These are phyloP conservation scores for Populus hybrid DNA, from an alignment of 441 rosid species.

Conservation along the genomic window DNA sequence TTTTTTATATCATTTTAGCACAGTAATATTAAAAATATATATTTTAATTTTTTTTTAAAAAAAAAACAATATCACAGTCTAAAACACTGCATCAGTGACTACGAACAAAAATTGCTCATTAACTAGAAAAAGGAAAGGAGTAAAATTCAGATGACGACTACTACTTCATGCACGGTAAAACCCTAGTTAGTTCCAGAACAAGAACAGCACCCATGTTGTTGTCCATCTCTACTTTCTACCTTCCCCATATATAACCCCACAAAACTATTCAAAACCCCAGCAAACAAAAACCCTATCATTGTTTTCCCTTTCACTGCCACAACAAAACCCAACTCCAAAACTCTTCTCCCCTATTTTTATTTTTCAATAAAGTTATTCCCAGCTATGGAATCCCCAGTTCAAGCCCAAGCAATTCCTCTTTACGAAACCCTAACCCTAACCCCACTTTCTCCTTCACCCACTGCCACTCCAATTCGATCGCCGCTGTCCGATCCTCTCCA, in stretches of 20 bases:
- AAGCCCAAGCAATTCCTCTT: slow-evolving; percentile 21
- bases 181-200: neutral
- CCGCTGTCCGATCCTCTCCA: slow-evolving; percentile 26
- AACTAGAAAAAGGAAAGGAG: too few relatives aligned
- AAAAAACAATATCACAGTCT: too few relatives aligned
- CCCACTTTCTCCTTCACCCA: slow-evolving; percentile 39
- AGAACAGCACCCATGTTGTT: neutral
- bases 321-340: neutral
- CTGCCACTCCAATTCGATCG: slow-evolving; percentile 21
- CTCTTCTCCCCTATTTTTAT: neutral
- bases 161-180: too few relatives aligned
- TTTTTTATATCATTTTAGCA: too few relatives aligned
- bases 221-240: neutral
- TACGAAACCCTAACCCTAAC: slow-evolving; percentile 63
- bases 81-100: too few relatives aligned
- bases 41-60: too few relatives aligned
- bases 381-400: slow-evolving; percentile 11
- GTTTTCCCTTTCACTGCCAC: neutral
- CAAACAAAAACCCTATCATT: neutral
- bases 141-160: too few relatives aligned
- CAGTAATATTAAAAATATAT: too few relatives aligned
- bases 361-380: too few relatives aligned
- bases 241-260: neutral
- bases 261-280: neutral
- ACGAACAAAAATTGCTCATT: too few relatives aligned